These are phyloP conservation scores for Capronia coronata DNA, from an alignment of 2,329 filamentous ascomycete species.

Conservation along the genomic window DNA sequence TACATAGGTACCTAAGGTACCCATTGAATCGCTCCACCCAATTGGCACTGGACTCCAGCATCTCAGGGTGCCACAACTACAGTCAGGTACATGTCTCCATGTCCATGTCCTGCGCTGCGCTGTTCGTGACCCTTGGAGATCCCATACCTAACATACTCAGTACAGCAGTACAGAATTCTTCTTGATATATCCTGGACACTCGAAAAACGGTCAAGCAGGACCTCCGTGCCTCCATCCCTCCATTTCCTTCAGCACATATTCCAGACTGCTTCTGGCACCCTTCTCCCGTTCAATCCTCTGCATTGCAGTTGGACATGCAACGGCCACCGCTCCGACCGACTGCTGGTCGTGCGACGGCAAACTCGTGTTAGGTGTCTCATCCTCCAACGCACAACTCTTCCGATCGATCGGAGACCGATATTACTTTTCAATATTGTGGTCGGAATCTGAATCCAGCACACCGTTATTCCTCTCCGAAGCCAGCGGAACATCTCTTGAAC, in stretches of 20 bases:
- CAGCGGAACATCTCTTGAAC: slow-evolving; percentile 8
- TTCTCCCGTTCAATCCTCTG: not conserved
- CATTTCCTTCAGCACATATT: not conserved
- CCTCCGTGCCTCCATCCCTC: not conserved
- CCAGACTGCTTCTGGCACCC: not conserved
- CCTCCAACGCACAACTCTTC: slow-evolving; percentile 4
- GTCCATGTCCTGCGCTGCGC: not conserved
- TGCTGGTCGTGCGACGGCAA: slow-evolving; percentile 22
- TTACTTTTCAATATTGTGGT: not conserved
- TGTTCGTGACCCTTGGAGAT: not conserved
- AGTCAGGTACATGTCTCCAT: no score
- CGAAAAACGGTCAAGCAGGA: no score
- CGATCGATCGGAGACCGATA: no score
- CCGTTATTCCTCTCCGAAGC: slow-evolving; percentile 10
- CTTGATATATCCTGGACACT: not conserved
- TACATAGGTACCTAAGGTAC: no score
- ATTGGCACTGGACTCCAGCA: not conserved
- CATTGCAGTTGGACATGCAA: slow-evolving; percentile 13
- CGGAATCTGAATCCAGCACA: slow-evolving; percentile 5
- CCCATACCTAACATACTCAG: not conserved
- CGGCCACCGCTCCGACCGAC: slow-evolving; percentile 6
- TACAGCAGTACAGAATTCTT: not conserved
- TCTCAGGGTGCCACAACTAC: no score
- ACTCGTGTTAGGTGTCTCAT: slow-evolving; percentile 22
- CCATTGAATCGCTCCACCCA: no score